These are phyloP conservation scores for Mucor plumbeus DNA, from an alignment of 371 early-diverging fungal species.

Conservation along the genomic window DNA sequence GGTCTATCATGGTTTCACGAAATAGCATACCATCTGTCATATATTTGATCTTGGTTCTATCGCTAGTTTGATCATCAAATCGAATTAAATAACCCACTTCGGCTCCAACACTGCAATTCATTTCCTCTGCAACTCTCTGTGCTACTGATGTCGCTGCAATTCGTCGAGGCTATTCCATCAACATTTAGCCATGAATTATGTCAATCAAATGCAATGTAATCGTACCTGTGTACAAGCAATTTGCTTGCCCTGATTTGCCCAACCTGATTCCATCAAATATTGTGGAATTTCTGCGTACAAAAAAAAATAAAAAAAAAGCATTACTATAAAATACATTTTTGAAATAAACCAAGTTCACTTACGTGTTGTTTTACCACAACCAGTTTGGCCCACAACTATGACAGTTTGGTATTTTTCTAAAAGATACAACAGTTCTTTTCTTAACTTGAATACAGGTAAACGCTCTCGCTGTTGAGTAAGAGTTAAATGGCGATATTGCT, in stretches of 20 bases:
- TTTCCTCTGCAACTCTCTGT: slow-evolving; percentile 93
- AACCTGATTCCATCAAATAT: slow-evolving; percentile 75
- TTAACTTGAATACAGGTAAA: slow-evolving; percentile 65
- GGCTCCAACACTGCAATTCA: slow-evolving; percentile 78
- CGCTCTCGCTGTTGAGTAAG: slow-evolving; percentile 62
- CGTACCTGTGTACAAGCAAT: slow-evolving; percentile 81
- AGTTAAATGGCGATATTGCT: slow-evolving; percentile 51
- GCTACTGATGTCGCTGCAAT: slow-evolving; percentile 98
- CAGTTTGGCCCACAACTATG: slow-evolving; percentile 66
- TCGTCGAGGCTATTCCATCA: slow-evolving; percentile 78
- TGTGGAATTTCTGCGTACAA: slow-evolving; percentile 72
- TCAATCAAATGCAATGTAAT: background rate
- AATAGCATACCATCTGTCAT: slow-evolving; percentile 94
- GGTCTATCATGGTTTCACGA: slow-evolving; percentile 77
- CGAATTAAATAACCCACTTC: slow-evolving; percentile 70
- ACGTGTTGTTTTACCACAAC: slow-evolving; percentile 83
- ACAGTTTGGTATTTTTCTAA: slow-evolving; percentile 73
- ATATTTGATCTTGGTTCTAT: slow-evolving; percentile 80
- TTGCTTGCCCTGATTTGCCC: slow-evolving; percentile 62
- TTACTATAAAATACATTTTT: background rate
- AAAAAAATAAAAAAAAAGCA: background rate
- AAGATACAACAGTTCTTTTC: slow-evolving; percentile 59
- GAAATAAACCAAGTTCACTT: slow-evolving; percentile 23
- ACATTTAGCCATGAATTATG: background rate
- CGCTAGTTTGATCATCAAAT: slow-evolving; percentile 73